Conservation (phyloP, 192 early-diverging fungal genomes). For the Haplosporangium gracile region DNA sequence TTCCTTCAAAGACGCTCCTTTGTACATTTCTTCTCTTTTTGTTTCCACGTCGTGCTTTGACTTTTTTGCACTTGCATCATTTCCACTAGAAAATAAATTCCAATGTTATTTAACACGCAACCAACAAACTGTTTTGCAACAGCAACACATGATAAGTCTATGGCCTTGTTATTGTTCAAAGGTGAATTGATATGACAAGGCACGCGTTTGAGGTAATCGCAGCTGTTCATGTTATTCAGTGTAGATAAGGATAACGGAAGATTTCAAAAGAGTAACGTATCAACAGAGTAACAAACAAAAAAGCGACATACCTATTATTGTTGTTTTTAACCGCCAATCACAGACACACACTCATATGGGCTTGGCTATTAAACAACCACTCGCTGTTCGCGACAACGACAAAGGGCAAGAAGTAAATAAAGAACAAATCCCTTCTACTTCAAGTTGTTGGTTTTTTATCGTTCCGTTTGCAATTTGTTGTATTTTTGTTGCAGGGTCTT, state of each 20-base stretch:
- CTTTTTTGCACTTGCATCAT: background rate
- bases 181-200: background rate
- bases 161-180: background rate
- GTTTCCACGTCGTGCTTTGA: conserved; percentile 2
- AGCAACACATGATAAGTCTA: background rate
- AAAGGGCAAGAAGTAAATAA: too few relatives aligned
- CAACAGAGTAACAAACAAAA: background rate
- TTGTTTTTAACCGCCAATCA: background rate
- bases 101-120: background rate
- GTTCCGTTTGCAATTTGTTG: too few relatives aligned
- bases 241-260: background rate
- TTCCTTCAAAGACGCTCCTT: background rate
- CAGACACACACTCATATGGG: background rate
- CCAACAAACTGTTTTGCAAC: background rate
- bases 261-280: background rate
- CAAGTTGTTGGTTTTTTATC: too few relatives aligned
- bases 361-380: background rate
- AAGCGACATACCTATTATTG: background rate
- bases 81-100: background rate
- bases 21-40: conserved; percentile 9
- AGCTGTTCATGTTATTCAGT: too few relatives aligned
- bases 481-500: too few relatives aligned
- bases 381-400: too few relatives aligned
- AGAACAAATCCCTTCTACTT: too few relatives aligned
- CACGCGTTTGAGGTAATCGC: background rate